Evolutionary conservation across 352 stramenopile genomes (phyloP), one percentile per base, ranked within the genome.

Genomic region (Globisporangium alternatum): DNA sequence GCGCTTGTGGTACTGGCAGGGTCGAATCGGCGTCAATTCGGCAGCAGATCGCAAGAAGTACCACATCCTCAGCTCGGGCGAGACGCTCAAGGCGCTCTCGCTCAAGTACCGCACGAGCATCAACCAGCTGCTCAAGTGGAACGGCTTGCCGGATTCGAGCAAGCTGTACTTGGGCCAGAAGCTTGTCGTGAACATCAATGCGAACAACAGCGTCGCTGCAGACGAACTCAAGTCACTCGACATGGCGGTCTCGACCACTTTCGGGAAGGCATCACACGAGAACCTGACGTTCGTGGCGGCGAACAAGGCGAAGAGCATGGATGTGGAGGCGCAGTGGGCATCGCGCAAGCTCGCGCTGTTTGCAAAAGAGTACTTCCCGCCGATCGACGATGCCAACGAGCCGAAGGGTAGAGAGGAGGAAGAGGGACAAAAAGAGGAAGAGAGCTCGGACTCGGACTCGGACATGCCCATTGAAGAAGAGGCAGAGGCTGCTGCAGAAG

Each of bases 161-260:
- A 87, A 91, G 43, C 70, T 79, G 35, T 92, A 94, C 55, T 55
- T 91, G 15, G 85, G 85, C 5, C 85, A 94, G 57, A 91, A 94
- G 44, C 72, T 92, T 5, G 65, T 90, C 17, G 85, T 94, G 0
- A 77, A 82, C 33, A 72, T 92, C 7, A 69, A 80, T 47, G 75
- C 77, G 15, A 58, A 68, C 25, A 74, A 74, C 43, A 60, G 60
- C 8, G 71, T 63, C 9, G 74, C 75, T 6, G 75, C 69, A 0
- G 83, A 91, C 44, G 83, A 92, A 48, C 57, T 92, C 15, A 78
- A 81, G 47, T 78, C 74, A 0, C 63, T 92, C 25, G 81, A 92
- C 48, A 73, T 74, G 49, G 65, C 60, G 6, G 74, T 73, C 2
- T 89, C 81, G 0, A 68, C 68, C 10, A 57, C 58, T 25, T 89